phyloP scores from a whole-genome alignment of 2,329 filamentous ascomycete species.

The Aspergillus sp. region DNA sequence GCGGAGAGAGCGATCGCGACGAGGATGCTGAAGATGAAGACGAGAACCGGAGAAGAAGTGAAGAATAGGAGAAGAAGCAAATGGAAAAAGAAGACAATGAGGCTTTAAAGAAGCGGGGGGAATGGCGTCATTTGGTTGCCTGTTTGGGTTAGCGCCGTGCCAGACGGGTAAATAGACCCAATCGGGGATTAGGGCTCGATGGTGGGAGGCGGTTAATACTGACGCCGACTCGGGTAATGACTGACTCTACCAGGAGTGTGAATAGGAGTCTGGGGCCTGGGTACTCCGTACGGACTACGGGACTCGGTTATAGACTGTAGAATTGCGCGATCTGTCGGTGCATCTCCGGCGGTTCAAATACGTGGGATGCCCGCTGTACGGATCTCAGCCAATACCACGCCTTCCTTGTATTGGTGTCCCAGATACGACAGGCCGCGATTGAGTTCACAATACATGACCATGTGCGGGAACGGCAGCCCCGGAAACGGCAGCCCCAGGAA shows the following conservation, averaged over 20 bases:
- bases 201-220: too few relatives aligned
- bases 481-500: conserved; percentile 12
- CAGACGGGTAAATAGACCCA: too few relatives aligned
- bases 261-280: too few relatives aligned
- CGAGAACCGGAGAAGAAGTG: not conserved
- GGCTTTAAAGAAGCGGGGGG: too few relatives aligned
- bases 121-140: not conserved
- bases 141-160: too few relatives aligned
- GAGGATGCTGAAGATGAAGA: not conserved
- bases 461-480: conserved; percentile 7
- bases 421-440: conserved; percentile 15
- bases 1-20: too few relatives aligned
- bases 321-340: conserved; percentile 13
- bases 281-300: too few relatives aligned
- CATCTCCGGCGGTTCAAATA: conserved; percentile 22
- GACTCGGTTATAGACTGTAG: not conserved
- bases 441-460: conserved; percentile 20
- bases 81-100: not conserved
- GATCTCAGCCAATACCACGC: conserved; percentile 17
- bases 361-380: conserved; percentile 18
- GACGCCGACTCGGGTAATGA: too few relatives aligned
- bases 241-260: too few relatives aligned
- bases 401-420: conserved; percentile 5
- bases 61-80: too few relatives aligned
- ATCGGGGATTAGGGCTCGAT: too few relatives aligned